Percentiles rank a stretch among this genome's conserved stretches.
These are phyloP conservation scores for Septoria linicola DNA, from an alignment of 2,329 filamentous ascomycete species.

Conservation along the genomic window DNA sequence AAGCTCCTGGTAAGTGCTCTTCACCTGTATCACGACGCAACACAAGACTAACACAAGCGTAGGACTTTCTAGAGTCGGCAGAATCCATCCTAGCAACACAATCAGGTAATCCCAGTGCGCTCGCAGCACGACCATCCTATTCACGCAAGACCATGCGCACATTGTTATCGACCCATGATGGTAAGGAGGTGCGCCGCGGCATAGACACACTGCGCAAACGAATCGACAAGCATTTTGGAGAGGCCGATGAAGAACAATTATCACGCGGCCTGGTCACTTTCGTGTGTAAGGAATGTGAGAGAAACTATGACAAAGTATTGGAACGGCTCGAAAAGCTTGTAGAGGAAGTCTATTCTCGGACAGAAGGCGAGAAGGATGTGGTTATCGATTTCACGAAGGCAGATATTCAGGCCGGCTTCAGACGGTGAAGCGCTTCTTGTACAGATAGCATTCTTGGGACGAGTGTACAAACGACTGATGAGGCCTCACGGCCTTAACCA, in stretches of 20 bases:
- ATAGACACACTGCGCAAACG: conserved; percentile 75
- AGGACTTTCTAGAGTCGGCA: conserved; percentile 85
- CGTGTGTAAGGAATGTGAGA: conserved; percentile 61
- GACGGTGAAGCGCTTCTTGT: conserved; percentile 25
- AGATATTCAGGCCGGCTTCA: conserved; percentile 39
- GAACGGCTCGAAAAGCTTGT: conserved; percentile 49
- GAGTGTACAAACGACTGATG: not conserved
- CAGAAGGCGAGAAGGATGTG: conserved; percentile 44
- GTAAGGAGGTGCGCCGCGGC: conserved; percentile 83
- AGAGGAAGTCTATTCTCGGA: conserved; percentile 44
- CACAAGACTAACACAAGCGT: conserved; percentile 17
- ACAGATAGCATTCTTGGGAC: not conserved
- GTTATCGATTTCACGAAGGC: conserved; percentile 41
- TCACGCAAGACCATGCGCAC: conserved; percentile 83
- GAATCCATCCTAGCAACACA: conserved; percentile 64
- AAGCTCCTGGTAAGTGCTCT: conserved; percentile 66
- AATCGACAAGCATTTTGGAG: conserved; percentile 96
- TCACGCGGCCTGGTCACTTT: conserved; percentile 60
- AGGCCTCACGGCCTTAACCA: too few relatives aligned
- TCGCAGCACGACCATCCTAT: conserved; percentile 80
- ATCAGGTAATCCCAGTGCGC: conserved; percentile 53
- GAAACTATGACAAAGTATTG: conserved; percentile 54
- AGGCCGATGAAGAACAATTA: conserved; percentile 71
- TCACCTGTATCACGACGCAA: not conserved
- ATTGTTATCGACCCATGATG: conserved; percentile 74